These are phyloP conservation scores for Trametes elegans DNA, from an alignment of 768 basidiomycete genomes.

Conservation along the genomic window DNA sequence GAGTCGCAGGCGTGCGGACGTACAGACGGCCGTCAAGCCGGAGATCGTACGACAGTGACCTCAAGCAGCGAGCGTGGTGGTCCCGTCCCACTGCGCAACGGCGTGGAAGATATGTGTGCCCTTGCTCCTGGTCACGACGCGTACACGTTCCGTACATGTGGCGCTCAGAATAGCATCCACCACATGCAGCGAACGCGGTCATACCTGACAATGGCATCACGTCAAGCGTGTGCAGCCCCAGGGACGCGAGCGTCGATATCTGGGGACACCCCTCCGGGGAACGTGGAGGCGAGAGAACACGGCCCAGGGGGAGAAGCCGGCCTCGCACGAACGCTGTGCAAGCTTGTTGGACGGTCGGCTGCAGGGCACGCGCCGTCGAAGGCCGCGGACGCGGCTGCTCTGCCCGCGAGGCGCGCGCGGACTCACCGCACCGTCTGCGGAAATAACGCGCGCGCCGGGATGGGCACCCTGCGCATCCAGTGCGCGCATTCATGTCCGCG, in stretches of 20 bases:
- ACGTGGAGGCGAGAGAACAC: too few relatives aligned
- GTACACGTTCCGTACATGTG: slow-evolving; percentile 3
- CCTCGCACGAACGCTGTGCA: background rate
- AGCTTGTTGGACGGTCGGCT: background rate
- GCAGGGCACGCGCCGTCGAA: too few relatives aligned
- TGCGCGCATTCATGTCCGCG: slow-evolving; percentile 5
- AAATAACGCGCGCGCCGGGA: background rate
- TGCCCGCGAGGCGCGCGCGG: too few relatives aligned
- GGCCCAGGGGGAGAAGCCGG: background rate
- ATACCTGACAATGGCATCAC: background rate
- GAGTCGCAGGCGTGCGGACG: too few relatives aligned
- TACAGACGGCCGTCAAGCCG: background rate
- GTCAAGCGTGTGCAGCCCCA: background rate
- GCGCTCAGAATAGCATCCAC: background rate
- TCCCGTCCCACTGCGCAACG: background rate
- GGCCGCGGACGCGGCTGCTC: too few relatives aligned
- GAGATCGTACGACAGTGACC: background rate
- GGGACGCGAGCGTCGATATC: background rate
- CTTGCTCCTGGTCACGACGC: background rate
- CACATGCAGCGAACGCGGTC: background rate
- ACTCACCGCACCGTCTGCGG: too few relatives aligned
- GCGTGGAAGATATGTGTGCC: background rate
- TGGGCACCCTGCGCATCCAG: background rate
- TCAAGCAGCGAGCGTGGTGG: slow-evolving; percentile 6
- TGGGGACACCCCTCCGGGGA: background rate